These are phyloP conservation scores for Aspergillus quadricinctus DNA, from an alignment of 2,329 filamentous ascomycete species.

Conservation along the genomic window DNA sequence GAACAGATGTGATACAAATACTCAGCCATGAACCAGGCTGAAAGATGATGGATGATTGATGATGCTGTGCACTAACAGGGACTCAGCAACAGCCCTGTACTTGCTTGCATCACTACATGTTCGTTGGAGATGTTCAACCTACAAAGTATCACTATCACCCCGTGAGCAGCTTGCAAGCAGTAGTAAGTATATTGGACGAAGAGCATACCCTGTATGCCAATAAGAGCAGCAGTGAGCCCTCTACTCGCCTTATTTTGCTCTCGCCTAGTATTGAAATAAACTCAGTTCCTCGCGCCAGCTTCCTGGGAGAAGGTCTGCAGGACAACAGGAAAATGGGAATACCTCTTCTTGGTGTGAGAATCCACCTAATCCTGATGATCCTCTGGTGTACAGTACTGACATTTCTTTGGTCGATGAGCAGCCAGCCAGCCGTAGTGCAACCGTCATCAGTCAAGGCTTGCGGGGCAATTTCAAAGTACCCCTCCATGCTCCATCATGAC, in stretches of 20 bases:
- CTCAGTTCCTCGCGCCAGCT: neutral
- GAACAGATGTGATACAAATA: conserved; percentile 14
- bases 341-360: conserved; percentile 5
- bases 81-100: neutral
- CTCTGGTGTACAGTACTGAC: neutral
- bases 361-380: conserved; percentile 1
- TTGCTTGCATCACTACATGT: neutral
- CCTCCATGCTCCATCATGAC: conserved; percentile 1
- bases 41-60: neutral
- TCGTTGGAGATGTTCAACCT: neutral
- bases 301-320: neutral
- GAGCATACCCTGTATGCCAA: neutral
- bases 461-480: neutral
- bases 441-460: neutral
- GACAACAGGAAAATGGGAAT: neutral
- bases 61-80: neutral
- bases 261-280: neutral
- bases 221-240: neutral
- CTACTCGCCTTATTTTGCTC: neutral
- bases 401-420: conserved; percentile 9
- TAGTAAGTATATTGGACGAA: neutral
- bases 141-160: neutral
- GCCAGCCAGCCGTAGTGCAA: neutral
- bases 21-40: neutral
- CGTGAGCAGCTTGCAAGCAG: neutral